A percentile compares a stretch with the other conserved stretches of the same genome.
Conservation (phyloP, 805 yeast genomes). For the Lachancea quebecensis region DNA sequence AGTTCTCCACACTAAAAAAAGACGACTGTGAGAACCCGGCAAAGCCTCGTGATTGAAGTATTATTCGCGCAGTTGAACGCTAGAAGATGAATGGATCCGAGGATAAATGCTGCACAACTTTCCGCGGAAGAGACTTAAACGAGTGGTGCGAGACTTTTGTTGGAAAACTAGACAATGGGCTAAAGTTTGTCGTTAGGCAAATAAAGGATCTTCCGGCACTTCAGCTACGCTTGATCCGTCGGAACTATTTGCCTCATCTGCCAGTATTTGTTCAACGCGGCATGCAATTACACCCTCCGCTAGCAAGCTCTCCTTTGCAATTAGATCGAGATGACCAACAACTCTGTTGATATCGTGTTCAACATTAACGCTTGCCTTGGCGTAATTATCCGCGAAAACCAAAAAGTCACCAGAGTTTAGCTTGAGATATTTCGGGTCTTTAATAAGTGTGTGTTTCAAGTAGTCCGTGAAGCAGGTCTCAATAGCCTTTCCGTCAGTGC, state of each 20-base stretch:
- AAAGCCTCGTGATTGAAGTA: no score
- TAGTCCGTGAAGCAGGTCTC: conserved; percentile 30
- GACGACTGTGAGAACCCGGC: no score
- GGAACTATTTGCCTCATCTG: background rate
- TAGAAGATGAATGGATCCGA: no score
- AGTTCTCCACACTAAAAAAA: background rate
- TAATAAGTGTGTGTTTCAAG: conserved; percentile 24
- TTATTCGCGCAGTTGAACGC: no score
- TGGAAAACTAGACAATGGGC: no score
- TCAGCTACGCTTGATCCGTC: background rate
- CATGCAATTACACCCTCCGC: conserved; percentile 22
- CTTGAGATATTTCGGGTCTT: conserved; percentile 18
- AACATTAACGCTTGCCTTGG: conserved; percentile 32
- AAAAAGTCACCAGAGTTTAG: conserved; percentile 10
- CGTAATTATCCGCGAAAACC: conserved; percentile 30
- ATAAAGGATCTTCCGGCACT: no score
- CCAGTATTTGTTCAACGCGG: conserved; percentile 13
- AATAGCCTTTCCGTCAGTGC: conserved; percentile 43
- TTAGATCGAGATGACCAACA: conserved; percentile 28
- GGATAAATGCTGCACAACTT: no score
- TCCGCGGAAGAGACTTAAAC: no score
- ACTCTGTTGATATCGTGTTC: conserved; percentile 40
- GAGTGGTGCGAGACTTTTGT: no score
- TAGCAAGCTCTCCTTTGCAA: conserved; percentile 21
- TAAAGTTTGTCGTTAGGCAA: no score